Evolutionary conservation across 768 basidiomycete genomes (phyloP), one percentile per base, ranked within the genome.

Genomic region (Daedaleopsis nitida): DNA sequence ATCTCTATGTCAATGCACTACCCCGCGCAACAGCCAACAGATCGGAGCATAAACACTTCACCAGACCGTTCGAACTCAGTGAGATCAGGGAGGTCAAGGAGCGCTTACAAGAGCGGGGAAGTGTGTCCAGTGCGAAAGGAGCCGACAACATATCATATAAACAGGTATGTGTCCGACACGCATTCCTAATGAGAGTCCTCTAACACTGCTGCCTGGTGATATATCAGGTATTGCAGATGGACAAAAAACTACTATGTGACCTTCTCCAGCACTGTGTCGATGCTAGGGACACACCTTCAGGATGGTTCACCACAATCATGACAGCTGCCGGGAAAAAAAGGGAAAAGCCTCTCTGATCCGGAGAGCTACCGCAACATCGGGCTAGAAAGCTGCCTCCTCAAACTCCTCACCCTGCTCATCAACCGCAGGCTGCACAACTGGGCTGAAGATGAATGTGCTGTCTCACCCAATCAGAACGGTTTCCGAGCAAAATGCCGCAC

Each of bases 391-490:
- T 73, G 69, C 57, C 38, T 72, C 13, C 53, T 73, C 8, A 73
- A 72, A 45, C 54, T 59, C 1, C 55, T 73, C 9, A 72, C 70
- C 0, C 58, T 72, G 0, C 64, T 74, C 5, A 66, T 73, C 11
- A 68, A 72, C 11, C 38, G 44, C 7, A 58, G 72, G 1, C 23
- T 72, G 1, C 52, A 43, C 1, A 58, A 44, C 1, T 74, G 62
- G 66, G 66, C 66, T 2, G 72, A 70, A 16, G 53, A 43, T 3
- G 23, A 49, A 1, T 43, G 55, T 10, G 43, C 72, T 0, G 34
- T 77, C 6, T 74, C 74, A 0, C 57, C 55, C 1, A 69, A 70
- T 0, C 76, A 76, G 55, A 76, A 73, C 55, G 73, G 75, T 0
- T 76, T 75, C 50, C 55, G 72, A 43, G 3, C 27, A 3, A 32